Evolutionary conservation across 768 basidiomycete species (phyloP).

Genomic region (Mycena leptocephala): DNA sequence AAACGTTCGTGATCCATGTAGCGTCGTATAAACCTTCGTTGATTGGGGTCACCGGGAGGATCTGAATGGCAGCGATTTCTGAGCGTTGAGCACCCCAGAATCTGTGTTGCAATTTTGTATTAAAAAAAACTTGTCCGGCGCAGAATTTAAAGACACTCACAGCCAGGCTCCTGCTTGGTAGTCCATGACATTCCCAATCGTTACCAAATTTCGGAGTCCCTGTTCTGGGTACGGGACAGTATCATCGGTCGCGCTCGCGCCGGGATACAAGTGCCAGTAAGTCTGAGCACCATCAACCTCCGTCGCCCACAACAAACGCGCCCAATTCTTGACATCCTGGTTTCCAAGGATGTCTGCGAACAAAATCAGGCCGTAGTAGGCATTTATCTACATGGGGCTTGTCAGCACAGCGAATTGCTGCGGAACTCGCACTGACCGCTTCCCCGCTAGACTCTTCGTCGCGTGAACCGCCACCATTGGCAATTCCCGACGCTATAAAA

Average conservation of each 20-base stretch:
- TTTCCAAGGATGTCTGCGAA: conserved; percentile 51
- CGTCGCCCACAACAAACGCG: conserved; percentile 51
- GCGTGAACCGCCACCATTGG: conserved; percentile 51
- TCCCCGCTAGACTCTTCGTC: conserved; percentile 54
- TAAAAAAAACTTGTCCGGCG: no score
- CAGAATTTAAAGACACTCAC: conserved; percentile 43
- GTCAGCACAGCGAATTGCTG: neutral
- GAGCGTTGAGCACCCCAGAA: conserved; percentile 53
- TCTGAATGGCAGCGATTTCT: conserved; percentile 54
- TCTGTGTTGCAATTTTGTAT: conserved; percentile 16
- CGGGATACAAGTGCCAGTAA: conserved; percentile 57
- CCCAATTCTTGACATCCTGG: conserved; percentile 49
- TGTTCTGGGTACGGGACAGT: conserved; percentile 55
- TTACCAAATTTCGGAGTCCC: conserved; percentile 47
- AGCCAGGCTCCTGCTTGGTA: conserved; percentile 55
- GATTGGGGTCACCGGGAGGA: conserved; percentile 54
- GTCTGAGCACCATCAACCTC: conserved; percentile 52
- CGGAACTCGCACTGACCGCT: conserved; percentile 30
- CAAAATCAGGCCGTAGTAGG: conserved; percentile 53
- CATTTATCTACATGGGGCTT: conserved; percentile 40
- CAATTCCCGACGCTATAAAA: conserved; percentile 50
- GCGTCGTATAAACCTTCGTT: conserved; percentile 53
- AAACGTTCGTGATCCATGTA: conserved; percentile 47
- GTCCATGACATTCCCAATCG: conserved; percentile 55
- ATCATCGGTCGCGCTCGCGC: conserved; percentile 46